phyloP scores from a whole-genome alignment of 1,284 basidiomycete genomes.

The Ganoderma lucidum region DNA sequence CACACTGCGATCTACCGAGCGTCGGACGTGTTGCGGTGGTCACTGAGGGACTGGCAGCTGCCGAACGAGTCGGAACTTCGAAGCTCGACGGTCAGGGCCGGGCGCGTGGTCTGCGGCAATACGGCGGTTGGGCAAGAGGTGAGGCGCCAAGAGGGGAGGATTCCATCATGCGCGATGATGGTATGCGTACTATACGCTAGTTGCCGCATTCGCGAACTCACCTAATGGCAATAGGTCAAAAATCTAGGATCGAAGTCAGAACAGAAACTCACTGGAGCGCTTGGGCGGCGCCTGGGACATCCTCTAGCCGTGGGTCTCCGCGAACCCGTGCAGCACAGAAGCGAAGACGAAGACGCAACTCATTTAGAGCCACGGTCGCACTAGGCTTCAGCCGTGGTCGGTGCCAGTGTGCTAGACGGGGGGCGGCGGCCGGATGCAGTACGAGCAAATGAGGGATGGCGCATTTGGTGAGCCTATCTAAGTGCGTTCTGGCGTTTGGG shows the following conservation, averaged over 20 bases:
- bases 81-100: background rate
- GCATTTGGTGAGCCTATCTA: constrained; percentile 1
- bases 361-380: constrained; percentile 1
- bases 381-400: constrained; percentile 3
- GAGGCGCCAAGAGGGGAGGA: background rate
- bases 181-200: background rate
- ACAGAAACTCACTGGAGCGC: background rate
- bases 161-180: background rate
- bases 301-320: background rate
- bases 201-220: background rate
- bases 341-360: background rate
- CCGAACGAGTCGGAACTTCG: background rate
- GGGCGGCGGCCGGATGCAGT: background rate
- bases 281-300: background rate
- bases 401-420: background rate
- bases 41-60: background rate
- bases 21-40: background rate
- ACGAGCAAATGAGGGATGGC: background rate
- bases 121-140: background rate
- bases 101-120: background rate
- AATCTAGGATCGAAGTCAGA: background rate
- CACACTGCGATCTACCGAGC: constrained; percentile 4
- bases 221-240: background rate
- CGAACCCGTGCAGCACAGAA: background rate
- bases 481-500: background rate